Conservation (phyloP, 805 yeast genomes). For the Myxozyma mucilagina region DNA sequence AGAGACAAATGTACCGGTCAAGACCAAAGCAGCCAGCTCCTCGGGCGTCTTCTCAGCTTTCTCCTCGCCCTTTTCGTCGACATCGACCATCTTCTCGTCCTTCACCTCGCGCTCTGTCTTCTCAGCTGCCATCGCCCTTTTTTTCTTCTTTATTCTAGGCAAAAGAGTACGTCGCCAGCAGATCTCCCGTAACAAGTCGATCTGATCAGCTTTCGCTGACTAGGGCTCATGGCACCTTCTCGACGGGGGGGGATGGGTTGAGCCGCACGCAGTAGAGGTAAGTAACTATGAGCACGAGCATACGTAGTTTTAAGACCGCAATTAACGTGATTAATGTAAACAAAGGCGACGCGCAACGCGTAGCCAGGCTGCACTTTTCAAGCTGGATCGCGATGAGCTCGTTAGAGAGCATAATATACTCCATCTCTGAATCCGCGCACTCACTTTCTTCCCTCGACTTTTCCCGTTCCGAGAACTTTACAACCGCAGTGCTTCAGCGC, state of each 20-base stretch:
- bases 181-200: too few species aligned
- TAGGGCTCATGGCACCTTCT: too few species aligned
- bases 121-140: too few species aligned
- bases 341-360: not conserved
- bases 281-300: not conserved
- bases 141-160: not conserved
- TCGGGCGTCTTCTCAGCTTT: slow-evolving; percentile 13
- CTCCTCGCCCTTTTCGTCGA: slow-evolving; percentile 11
- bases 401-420: slow-evolving; percentile 17
- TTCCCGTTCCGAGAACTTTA: slow-evolving; percentile 30
- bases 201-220: not conserved
- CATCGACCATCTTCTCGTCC: slow-evolving; percentile 26
- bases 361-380: not conserved
- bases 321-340: slow-evolving; percentile 1
- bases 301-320: not conserved
- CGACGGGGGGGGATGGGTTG: too few species aligned
- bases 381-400: not conserved
- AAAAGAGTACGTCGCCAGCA: too few species aligned
- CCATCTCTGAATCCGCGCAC: slow-evolving; percentile 30
- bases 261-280: not conserved
- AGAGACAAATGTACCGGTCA: slow-evolving; percentile 20
- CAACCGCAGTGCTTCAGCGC: slow-evolving; percentile 31
- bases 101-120: not conserved
- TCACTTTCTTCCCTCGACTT: slow-evolving; percentile 32
- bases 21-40: slow-evolving; percentile 23